Conservation (phyloP, 2,329 filamentous ascomycete species). For the Fusarium cicatricum region DNA sequence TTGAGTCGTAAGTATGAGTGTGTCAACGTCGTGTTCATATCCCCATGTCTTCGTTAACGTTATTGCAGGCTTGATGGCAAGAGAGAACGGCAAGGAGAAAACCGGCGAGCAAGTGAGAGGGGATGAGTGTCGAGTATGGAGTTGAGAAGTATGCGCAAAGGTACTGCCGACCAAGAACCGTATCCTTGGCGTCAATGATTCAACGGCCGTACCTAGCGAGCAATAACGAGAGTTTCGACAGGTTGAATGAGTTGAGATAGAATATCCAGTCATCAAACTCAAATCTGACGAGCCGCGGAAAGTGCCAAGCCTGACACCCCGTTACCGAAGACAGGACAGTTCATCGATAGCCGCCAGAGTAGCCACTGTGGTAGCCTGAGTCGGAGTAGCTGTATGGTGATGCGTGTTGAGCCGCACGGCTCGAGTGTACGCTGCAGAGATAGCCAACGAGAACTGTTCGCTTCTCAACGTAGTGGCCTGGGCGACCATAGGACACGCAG, state of each 20-base stretch:
- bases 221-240: conserved; percentile 59
- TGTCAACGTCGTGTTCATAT: conserved; percentile 40
- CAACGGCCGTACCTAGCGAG: conserved; percentile 55
- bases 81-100: conserved; percentile 14
- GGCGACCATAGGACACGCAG: conserved; percentile 77
- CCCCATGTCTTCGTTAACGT: conserved; percentile 46
- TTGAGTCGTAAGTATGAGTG: conserved; percentile 30
- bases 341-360: conserved; percentile 61
- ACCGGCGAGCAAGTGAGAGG: conserved; percentile 6
- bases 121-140: conserved; percentile 7
- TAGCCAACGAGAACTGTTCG: conserved; percentile 86
- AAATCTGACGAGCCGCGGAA: conserved; percentile 53
- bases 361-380: conserved; percentile 62
- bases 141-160: conserved; percentile 10
- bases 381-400: conserved; percentile 58
- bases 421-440: conserved; percentile 62
- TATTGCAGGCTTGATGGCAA: conserved; percentile 31
- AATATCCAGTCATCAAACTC: conserved; percentile 56
- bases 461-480: conserved; percentile 75
- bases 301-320: conserved; percentile 54
- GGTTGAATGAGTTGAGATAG: conserved; percentile 58
- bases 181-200: conserved; percentile 49
- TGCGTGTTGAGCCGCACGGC: conserved; percentile 50
- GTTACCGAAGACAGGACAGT: conserved; percentile 61
- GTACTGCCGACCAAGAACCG: conserved; percentile 18